Evolutionary conservation across 2,329 filamentous ascomycete genomes (phyloP), one percentile per base, ranked within the genome.

Genomic region (Aspergillus sp.): DNA sequence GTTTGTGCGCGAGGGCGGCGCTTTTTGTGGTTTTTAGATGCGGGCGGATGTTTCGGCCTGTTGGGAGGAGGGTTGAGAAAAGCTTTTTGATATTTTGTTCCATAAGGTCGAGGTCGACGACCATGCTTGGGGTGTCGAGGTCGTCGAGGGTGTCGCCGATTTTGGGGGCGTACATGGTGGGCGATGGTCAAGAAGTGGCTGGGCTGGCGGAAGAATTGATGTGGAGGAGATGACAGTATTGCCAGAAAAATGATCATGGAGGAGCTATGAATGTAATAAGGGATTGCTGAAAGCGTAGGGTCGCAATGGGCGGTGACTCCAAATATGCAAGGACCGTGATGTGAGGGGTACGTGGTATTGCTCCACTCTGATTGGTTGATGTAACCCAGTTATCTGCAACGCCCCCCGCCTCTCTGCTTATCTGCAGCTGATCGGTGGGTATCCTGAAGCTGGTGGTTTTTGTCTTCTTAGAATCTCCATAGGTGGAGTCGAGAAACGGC

Each of bases 71-170:
- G 7, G 71, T 74, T 13, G 69, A 67, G 70, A 84, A 79, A 11
- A 85, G 76, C 38, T 80, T 82, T 11, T 73, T 63, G 64, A 85
- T 81, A 69, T 85, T 85, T 64, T 72, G 64, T 61, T 85, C 82
- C 80, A 84, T 83, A 4, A 82, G 70, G 59, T 82, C 78, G 9
- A 85, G 77, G 55, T 85, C 80, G 50, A 84, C 83, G 49, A 85
- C 78, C 82, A 85, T 85, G 56, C 82, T 84, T 1, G 83, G 84
- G 0, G 84, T 85, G 67, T 85, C 84, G 48, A 85, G 81, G 60
- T 69, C 69, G 4, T 74, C 71, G 67, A 84, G 62, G 13, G 62
- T 61, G 63, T 82, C 79, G 58, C 82, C 82, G 50, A 81, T 65
- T 63, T 77, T 71, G 11, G 81, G 80, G 38, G 68, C 52, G 67